phyloP scores from a whole-genome alignment of 1,284 basidiomycete species.

The Cronartium quercuum region DNA sequence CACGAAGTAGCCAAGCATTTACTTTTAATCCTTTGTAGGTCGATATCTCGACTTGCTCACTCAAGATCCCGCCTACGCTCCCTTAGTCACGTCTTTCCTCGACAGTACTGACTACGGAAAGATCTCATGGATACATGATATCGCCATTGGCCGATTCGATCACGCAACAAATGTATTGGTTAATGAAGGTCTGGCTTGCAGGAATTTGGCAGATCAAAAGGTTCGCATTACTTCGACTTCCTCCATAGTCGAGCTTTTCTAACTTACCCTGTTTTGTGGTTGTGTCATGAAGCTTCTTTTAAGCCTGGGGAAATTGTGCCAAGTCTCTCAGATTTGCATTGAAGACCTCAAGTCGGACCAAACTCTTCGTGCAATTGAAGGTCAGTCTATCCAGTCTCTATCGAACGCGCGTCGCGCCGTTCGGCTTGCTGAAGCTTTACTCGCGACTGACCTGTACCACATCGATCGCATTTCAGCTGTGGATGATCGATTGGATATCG shows the following conservation, averaged over 20 bases:
- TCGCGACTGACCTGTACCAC: not conserved
- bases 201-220: slow-evolving; percentile 60
- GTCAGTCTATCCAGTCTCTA: slow-evolving; percentile 6
- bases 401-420: not conserved
- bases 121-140: slow-evolving; percentile 79
- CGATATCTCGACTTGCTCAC: slow-evolving; percentile 60
- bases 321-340: slow-evolving; percentile 64
- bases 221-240: slow-evolving; percentile 53
- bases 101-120: slow-evolving; percentile 35
- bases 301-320: slow-evolving; percentile 80
- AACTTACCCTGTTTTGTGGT: not conserved
- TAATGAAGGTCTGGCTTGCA: slow-evolving; percentile 58
- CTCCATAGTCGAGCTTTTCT: not conserved
- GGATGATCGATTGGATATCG: slow-evolving; percentile 55
- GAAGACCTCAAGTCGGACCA: slow-evolving; percentile 42
- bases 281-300: slow-evolving; percentile 64
- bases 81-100: slow-evolving; percentile 16
- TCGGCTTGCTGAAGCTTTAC: not conserved
- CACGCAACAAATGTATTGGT: slow-evolving; percentile 63
- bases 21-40: slow-evolving; percentile 2
- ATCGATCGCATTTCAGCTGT: slow-evolving; percentile 45
- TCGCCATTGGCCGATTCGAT: slow-evolving; percentile 64
- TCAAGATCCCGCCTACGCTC: slow-evolving; percentile 23
- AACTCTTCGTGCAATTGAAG: slow-evolving; percentile 48
- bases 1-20: not conserved